Base-by-base conservation (phyloP, 169 alveolate genomes). In the Plasmodium falciparum region DNA sequence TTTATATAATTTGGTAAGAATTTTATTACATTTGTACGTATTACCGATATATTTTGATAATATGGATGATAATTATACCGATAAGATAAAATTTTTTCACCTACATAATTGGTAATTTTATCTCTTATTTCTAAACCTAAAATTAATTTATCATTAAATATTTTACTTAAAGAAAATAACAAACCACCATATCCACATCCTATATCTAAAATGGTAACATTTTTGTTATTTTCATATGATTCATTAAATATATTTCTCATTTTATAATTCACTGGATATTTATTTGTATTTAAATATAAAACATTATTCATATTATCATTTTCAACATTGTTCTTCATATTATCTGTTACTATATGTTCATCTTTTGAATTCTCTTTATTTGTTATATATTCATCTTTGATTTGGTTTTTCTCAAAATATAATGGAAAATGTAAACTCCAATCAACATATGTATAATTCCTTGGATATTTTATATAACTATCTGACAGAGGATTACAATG, bases 171-270 rank as follows among this genome's bases (percentile, higher is more conserved):
- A 47, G 95, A 88, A 72, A 96, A 95, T 49, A 94, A 76, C 61
- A 96, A 91, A 3, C 98, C 98, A 15, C 98, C 98, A 72, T 93
- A 96, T 15, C 98, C 98, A 62, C 98, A 96, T 22, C 98, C 98
- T 24, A 96, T 90, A 76, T 96, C 98, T 66, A 96, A 69, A 20
- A 96, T 78, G 58, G 86, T 70, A 6, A 91, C 93, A 7, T 91
- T 80, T 8, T 69, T 49, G 17, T 9, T 89, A 47, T 20, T 12
- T 5, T 33, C 43, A 33, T 2, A 33, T 49, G 33, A 26, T 20
- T 62, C 13, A 29, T 17, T 49, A 17, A 50, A 71, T 11, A 58
- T 13, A 33, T 17, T 50, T 33, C 50, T 66, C 13, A 58, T 62
- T 63, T 50, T 58, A 13, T 74, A 73, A 24, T 29, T 33, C 11